Conservation (phyloP, 139 green algal species). For the Chlorella sorokiniana region DNA sequence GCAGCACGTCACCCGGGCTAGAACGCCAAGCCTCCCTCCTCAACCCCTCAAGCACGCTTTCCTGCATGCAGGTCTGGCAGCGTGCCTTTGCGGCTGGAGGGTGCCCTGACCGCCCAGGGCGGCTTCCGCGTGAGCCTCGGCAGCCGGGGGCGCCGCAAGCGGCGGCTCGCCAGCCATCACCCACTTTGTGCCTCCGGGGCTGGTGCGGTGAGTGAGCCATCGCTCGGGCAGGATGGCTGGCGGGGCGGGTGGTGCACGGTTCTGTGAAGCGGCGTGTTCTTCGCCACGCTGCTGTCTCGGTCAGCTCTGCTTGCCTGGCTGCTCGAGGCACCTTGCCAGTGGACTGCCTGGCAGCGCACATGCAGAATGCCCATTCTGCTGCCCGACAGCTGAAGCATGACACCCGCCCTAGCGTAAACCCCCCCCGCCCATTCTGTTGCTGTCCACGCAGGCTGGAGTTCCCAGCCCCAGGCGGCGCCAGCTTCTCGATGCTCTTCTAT, state of each 20-base stretch:
- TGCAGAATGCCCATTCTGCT: too few relatives aligned
- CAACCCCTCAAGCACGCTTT: too few relatives aligned
- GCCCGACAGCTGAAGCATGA: too few relatives aligned
- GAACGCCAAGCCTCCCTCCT: too few relatives aligned
- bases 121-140: neutral
- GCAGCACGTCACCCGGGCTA: too few relatives aligned
- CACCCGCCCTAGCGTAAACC: too few relatives aligned
- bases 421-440: neutral
- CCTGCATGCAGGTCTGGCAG: neutral
- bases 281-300: neutral
- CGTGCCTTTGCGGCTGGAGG: neutral
- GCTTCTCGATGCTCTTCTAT: constrained; percentile 30
- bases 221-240: too few relatives aligned
- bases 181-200: constrained; percentile 14
- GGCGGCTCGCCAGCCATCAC: neutral
- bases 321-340: too few relatives aligned
- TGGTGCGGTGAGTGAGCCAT: constrained; percentile 14
- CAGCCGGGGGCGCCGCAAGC: neutral
- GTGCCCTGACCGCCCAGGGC: neutral
- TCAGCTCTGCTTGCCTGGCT: neutral
- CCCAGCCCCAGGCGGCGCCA: neutral
- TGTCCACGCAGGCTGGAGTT: constrained; percentile 17
- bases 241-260: too few relatives aligned
- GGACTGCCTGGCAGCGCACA: too few relatives aligned
- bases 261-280: too few relatives aligned